Conservation (phyloP, 2,329 filamentous ascomycete genomes). For the Fusarium cyanostomum region DNA sequence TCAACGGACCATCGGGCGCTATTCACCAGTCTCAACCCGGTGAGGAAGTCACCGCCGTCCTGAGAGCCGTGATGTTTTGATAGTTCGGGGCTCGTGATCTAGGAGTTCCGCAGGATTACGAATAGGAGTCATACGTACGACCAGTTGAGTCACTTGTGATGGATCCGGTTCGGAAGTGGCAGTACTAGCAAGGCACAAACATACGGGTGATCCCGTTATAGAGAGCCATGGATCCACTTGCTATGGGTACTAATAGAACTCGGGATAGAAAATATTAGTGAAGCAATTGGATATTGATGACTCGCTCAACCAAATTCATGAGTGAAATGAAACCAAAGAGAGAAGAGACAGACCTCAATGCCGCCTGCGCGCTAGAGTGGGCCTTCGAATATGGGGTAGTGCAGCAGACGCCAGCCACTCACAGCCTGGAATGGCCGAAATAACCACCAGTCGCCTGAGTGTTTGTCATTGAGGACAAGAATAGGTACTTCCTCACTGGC, state of each 20-base stretch:
- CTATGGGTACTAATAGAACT: background rate
- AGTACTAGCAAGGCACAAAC: background rate
- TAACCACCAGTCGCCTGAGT: background rate
- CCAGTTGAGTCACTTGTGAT: background rate
- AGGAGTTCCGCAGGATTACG: background rate
- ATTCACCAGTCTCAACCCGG: conserved; percentile 47
- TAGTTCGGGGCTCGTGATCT: conserved; percentile 8
- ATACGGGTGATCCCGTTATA: background rate
- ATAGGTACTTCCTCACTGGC: conserved; percentile 8
- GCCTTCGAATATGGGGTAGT: conserved; percentile 39
- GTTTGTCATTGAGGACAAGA: too few species aligned
- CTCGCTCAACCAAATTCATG: background rate
- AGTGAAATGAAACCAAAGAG: background rate
- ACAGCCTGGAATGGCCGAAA: conserved; percentile 15
- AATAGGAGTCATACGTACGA: conserved; percentile 14
- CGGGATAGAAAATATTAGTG: background rate
- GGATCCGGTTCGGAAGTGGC: background rate
- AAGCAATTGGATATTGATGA: background rate
- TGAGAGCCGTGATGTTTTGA: background rate
- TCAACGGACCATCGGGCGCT: conserved; percentile 43
- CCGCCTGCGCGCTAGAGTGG: conserved; percentile 10
- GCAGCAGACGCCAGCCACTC: conserved; percentile 29
- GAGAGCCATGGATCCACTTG: background rate
- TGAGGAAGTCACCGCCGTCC: conserved; percentile 23
- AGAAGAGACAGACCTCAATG: conserved; percentile 4